phyloP scores from a whole-genome alignment of 75 land plant genomes.

The Chamaecyparis obtusa region DNA sequence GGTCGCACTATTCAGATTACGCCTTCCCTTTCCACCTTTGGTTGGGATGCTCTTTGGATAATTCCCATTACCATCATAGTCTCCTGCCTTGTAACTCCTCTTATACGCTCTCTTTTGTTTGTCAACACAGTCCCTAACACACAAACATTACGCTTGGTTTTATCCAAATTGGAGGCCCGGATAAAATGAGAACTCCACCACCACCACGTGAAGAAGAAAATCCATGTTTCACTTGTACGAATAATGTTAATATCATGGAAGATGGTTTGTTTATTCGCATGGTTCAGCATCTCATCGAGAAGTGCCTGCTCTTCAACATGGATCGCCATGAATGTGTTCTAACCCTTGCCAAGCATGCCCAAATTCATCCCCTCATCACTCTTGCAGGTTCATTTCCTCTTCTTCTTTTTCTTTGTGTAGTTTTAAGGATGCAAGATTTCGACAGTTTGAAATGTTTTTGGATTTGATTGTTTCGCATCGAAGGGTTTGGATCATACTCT shows the following conservation, averaged over 20 bases:
- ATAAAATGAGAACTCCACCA: conserved; percentile 1
- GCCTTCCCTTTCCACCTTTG: neutral
- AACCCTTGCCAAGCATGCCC: conserved; percentile 52
- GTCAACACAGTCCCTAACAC: neutral
- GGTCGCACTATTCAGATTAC: neutral
- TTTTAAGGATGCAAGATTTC: too few relatives aligned
- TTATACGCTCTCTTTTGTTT: neutral
- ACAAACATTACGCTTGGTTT: neutral
- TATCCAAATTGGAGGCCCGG: neutral
- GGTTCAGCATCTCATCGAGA: conserved; percentile 72
- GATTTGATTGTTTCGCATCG: too few relatives aligned
- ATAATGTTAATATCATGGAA: neutral
- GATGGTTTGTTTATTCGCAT: neutral
- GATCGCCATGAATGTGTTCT: conserved; percentile 50
- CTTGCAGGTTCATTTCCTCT: conserved; percentile 29
- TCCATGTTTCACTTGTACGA: neutral
- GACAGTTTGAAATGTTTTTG: too few relatives aligned
- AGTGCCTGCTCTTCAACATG: conserved; percentile 54
- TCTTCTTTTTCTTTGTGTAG: too few relatives aligned
- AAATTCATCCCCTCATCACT: conserved; percentile 53
- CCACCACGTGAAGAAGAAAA: neutral
- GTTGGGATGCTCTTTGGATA: too few relatives aligned
- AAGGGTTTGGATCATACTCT: too few relatives aligned
- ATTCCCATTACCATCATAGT: too few relatives aligned
- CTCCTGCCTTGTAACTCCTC: neutral